phyloP scores from a whole-genome alignment of 495 filamentous ascomycete species.

The Aspergillus mulundensis region DNA sequence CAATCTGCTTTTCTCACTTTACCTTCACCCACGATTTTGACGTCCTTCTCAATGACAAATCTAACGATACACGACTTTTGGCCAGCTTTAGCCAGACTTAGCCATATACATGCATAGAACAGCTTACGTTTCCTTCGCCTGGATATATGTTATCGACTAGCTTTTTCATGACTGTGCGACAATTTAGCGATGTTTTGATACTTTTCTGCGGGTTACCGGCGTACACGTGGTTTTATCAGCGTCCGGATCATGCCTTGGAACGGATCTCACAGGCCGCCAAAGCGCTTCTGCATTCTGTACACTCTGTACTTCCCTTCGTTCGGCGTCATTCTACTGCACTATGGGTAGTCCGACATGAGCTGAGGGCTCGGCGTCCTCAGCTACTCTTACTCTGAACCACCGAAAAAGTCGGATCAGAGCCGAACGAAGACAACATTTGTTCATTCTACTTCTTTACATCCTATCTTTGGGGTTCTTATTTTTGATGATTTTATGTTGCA shows the following conservation, averaged over 20 bases:
- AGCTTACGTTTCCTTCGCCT: slow-evolving; percentile 23
- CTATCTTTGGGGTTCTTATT: slow-evolving; percentile 11
- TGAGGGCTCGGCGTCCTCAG: neutral
- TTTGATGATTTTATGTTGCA: slow-evolving; percentile 22
- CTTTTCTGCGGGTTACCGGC: slow-evolving; percentile 20
- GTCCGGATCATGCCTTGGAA: slow-evolving; percentile 10
- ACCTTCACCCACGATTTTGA: slow-evolving; percentile 6
- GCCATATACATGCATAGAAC: slow-evolving; percentile 29
- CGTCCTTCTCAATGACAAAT: slow-evolving; percentile 12
- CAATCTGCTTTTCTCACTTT: slow-evolving; percentile 13
- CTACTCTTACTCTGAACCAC: slow-evolving; percentile 1
- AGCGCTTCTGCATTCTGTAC: slow-evolving; percentile 18
- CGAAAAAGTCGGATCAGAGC: slow-evolving; percentile 1
- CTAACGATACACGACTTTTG: slow-evolving; percentile 20
- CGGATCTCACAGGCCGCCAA: slow-evolving; percentile 15
- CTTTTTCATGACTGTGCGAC: slow-evolving; percentile 15
- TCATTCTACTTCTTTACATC: slow-evolving; percentile 10
- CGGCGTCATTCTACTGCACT: neutral
- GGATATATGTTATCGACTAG: slow-evolving; percentile 23
- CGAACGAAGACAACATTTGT: neutral
- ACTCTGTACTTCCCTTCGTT: slow-evolving; percentile 12
- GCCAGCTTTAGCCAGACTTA: slow-evolving; percentile 21
- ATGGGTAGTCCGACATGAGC: neutral
- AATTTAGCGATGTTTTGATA: slow-evolving; percentile 26
- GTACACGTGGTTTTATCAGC: slow-evolving; percentile 15